Percentiles rank a stretch among this genome's conserved stretches.
Evolutionary conservation across 1,284 basidiomycete species (phyloP).

Genomic region (Ustilago curta): DNA sequence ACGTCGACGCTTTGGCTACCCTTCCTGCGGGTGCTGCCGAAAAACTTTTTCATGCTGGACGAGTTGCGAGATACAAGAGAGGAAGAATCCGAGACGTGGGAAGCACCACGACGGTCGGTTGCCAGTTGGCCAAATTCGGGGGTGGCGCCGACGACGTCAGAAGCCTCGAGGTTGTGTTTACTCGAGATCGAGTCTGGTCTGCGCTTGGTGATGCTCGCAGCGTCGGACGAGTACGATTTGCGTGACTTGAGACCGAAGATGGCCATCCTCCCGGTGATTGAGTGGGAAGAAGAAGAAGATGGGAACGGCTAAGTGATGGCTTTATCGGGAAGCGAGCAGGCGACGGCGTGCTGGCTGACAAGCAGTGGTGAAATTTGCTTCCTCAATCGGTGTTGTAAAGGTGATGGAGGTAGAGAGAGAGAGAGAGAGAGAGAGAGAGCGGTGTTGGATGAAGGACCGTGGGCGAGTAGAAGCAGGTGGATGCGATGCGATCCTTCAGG

Average conservation of each 20-base stretch:
- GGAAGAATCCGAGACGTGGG: constrained; percentile 36
- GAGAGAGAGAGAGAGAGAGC: not conserved
- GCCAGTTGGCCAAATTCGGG: constrained; percentile 36
- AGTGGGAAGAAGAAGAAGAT: no score
- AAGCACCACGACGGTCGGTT: constrained; percentile 19
- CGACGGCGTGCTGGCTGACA: constrained; percentile 1
- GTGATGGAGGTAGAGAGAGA: no score
- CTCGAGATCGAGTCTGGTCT: constrained; percentile 7
- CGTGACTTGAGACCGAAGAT: constrained; percentile 45
- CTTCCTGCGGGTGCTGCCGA: constrained; percentile 49
- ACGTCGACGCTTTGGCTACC: constrained; percentile 38
- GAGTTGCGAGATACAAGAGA: constrained; percentile 45
- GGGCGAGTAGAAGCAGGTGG: not conserved
- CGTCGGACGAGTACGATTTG: constrained; percentile 40
- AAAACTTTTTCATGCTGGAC: constrained; percentile 52
- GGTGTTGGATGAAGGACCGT: not conserved
- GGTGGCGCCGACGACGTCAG: constrained; percentile 44
- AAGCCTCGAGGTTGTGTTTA: constrained; percentile 31
- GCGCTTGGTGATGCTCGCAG: constrained; percentile 24
- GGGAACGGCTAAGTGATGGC: not conserved
- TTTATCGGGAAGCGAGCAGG: not conserved
- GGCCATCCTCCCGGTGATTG: constrained; percentile 21
- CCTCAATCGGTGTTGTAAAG: no score
- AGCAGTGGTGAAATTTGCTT: no score
- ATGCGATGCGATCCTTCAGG: not conserved